Base-by-base conservation (phyloP, 257 asterid species). In the Solanum gracilifrons region DNA sequence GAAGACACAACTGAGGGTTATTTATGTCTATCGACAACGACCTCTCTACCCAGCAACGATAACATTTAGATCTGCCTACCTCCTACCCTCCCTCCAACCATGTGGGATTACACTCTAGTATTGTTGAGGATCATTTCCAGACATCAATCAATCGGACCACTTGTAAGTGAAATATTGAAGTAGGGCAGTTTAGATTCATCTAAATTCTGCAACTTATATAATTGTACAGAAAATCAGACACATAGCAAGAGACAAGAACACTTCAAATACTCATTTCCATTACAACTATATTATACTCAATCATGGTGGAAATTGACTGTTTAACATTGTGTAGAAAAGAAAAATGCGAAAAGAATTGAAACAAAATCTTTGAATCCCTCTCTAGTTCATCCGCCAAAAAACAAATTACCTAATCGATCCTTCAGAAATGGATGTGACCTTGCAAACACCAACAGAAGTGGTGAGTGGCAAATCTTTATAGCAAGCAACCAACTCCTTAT, bases 401-500 rank as follows among this genome's bases (percentile, higher is more conserved):
- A 73, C 10, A 39, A 27, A 25, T 41, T 92, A 97, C 88, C 93
- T 92, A 64, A 97, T 93, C 4, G 96, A 92, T 5, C 96, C 99
- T 86, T 92, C 94, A 60, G 85, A 35, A 79, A 97, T 93, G 16
- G 98, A 93, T 43, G 92, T 85, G 60, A 95, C 99, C 92, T 84
- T 97, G 91, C 99, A 97, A 25, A 90, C 97, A 82, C 99, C 99
- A 18, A 96, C 95, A 12, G 98, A 93, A 55, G 99, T 97, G 85
- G 98, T 95, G 89, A 97, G 89, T 1, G 98, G 96, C 89, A 95
- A 86, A 60, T 95, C 95, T 89, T 94, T 95, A 91, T 91, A 95
- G 91, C 94, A 87, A 33, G 99, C 98, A 79, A 95, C 98, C 89
- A 94, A 86, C 58, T 94, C 96, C 87, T 88, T 91, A 73, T 95